A percentile compares a stretch with the other conserved stretches of the same genome.
phyloP scores from a whole-genome alignment of 2,329 filamentous ascomycete species.

The Lojkania enalia region DNA sequence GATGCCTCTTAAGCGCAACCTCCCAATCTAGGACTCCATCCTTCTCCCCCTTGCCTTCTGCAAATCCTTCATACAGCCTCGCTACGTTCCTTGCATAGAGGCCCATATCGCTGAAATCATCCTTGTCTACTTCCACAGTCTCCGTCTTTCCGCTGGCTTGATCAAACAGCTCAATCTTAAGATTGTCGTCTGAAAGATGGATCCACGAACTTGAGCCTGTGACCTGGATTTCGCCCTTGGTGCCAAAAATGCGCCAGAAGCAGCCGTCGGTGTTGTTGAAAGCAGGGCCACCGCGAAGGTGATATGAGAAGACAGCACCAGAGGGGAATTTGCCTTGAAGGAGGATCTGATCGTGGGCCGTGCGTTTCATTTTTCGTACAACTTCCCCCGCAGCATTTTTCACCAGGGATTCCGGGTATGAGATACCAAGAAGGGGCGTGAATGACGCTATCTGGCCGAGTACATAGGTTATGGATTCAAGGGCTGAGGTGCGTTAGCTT shows the following conservation, averaged over 20 bases:
- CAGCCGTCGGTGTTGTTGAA: slow-evolving; percentile 53
- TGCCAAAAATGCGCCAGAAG: slow-evolving; percentile 56
- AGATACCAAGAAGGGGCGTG: slow-evolving; percentile 50
- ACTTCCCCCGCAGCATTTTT: slow-evolving; percentile 25
- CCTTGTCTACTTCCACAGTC: slow-evolving; percentile 46
- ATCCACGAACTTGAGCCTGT: slow-evolving; percentile 31
- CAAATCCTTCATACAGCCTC: slow-evolving; percentile 59
- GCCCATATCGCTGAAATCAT: slow-evolving; percentile 50
- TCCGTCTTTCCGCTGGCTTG: slow-evolving; percentile 52
- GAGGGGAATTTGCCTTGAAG: slow-evolving; percentile 45
- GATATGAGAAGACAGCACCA: slow-evolving; percentile 32
- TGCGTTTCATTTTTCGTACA: slow-evolving; percentile 37
- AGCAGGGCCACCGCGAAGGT: slow-evolving; percentile 54
- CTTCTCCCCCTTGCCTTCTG: slow-evolving; percentile 31
- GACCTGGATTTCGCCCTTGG: slow-evolving; percentile 43
- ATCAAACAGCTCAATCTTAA: slow-evolving; percentile 56
- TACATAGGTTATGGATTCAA: slow-evolving; percentile 52
- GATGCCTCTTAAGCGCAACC: slow-evolving; percentile 14
- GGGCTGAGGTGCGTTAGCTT: slow-evolving; percentile 25
- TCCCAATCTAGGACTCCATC: slow-evolving; percentile 14
- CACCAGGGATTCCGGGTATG: slow-evolving; percentile 45
- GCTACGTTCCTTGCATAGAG: slow-evolving; percentile 50
- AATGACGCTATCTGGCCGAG: slow-evolving; percentile 51
- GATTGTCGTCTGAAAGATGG: slow-evolving; percentile 39
- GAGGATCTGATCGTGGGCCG: slow-evolving; percentile 52